Evolutionary conservation across 2,329 filamentous ascomycete genomes (phyloP).

Genomic region (Cladorrhinum sp.): DNA sequence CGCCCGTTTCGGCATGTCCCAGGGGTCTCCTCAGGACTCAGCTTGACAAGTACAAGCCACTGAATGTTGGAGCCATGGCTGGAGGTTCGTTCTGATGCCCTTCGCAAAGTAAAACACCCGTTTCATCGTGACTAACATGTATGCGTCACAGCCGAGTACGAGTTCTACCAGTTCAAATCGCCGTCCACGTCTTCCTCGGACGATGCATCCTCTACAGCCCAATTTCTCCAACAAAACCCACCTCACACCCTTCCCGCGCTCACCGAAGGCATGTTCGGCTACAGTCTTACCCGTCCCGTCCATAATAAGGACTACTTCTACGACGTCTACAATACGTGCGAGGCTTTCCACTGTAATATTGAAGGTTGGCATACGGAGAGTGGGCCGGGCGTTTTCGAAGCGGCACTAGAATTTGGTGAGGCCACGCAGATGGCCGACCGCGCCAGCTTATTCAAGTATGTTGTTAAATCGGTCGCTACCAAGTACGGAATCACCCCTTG

Average conservation of each 20-base stretch:
- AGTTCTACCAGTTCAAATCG: constrained; percentile 86
- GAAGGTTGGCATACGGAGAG: constrained; percentile 97
- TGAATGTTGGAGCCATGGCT: constrained; percentile 81
- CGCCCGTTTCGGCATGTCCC: constrained; percentile 74
- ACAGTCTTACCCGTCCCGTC: constrained; percentile 80
- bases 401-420: constrained; percentile 87
- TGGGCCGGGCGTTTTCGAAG: constrained; percentile 92
- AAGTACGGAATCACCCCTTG: constrained; percentile 91
- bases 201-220: constrained; percentile 65
- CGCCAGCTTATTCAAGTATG: constrained; percentile 90
- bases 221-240: constrained; percentile 71
- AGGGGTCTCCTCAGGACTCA: constrained; percentile 69
- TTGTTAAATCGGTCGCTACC: constrained; percentile 82
- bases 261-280: constrained; percentile 95
- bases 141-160: constrained; percentile 70
- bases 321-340: constrained; percentile 76
- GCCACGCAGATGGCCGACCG: constrained; percentile 88
- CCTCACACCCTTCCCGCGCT: constrained; percentile 71
- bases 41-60: constrained; percentile 62
- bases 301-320: constrained; percentile 95
- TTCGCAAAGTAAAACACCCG: neutral
- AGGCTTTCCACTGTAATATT: constrained; percentile 73
- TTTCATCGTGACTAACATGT: constrained; percentile 8
- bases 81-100: constrained; percentile 64
- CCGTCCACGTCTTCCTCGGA: constrained; percentile 51